phyloP scores from a whole-genome alignment of 139 green algal species.

The Chlorella sp. region DNA sequence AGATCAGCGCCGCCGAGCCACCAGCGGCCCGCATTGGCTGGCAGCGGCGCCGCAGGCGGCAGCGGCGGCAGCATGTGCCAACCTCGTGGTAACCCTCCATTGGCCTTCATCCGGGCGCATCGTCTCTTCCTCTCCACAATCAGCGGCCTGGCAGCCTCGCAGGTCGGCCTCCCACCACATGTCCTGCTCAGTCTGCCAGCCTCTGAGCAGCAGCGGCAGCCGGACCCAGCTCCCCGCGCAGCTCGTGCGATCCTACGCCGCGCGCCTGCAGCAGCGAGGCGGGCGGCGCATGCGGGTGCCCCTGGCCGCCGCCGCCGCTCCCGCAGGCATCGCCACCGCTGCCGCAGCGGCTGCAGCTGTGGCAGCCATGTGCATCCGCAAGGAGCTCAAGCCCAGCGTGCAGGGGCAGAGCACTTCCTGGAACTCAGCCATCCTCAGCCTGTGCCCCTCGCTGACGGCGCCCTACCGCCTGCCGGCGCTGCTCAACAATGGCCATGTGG shows the following conservation, averaged over 20 bases:
- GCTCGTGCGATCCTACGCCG: not conserved
- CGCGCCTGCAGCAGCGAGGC: not conserved
- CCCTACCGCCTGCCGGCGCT: slow-evolving; percentile 35
- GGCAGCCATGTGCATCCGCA: not conserved
- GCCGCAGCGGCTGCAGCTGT: not conserved
- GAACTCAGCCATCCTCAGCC: slow-evolving; percentile 38
- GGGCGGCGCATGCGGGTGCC: not conserved
- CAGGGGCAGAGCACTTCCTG: slow-evolving; percentile 28
- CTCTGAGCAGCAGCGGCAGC: not conserved
- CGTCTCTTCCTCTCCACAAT: too few species aligned
- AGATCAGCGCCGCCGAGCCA: too few species aligned
- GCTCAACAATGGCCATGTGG: slow-evolving; percentile 69
- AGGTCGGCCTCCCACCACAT: too few species aligned
- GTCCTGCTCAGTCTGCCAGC: not conserved
- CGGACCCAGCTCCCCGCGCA: not conserved
- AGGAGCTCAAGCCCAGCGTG: slow-evolving; percentile 14
- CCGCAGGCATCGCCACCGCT: not conserved
- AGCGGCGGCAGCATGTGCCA: too few species aligned
- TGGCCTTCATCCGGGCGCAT: too few species aligned
- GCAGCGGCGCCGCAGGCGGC: too few species aligned
- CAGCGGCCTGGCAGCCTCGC: too few species aligned
- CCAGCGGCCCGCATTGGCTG: too few species aligned
- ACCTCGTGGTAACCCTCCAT: too few species aligned
- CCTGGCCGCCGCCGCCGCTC: not conserved
- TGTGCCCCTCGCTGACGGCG: slow-evolving; percentile 43